Conservation (phyloP, 495 filamentous ascomycete species). For the Tuber umbilicatum region DNA sequence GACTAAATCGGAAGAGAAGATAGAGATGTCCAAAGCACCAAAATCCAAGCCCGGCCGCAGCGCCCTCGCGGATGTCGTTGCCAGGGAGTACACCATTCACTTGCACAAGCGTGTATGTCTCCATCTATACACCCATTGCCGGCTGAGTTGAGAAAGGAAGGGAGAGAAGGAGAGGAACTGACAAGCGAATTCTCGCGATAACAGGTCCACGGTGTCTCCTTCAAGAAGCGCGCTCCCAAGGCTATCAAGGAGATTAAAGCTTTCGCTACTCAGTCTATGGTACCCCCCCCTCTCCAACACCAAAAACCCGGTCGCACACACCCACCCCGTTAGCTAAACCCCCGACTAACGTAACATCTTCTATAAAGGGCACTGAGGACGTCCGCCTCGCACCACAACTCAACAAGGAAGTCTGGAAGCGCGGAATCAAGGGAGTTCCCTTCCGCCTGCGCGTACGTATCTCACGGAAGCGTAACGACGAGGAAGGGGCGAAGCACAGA, state of each 20-base stretch:
- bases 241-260: constrained; percentile 98
- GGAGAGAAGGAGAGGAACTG: constrained; percentile 8
- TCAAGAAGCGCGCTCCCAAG: constrained; percentile 98
- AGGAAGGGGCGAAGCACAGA: constrained; percentile 97
- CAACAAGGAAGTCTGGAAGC: constrained; percentile 99
- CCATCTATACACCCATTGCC: constrained; percentile 23
- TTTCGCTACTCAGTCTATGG: constrained; percentile 91
- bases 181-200: constrained; percentile 1
- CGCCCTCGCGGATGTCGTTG: constrained; percentile 95
- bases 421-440: constrained; percentile 95
- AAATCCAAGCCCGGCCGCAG: constrained; percentile 74
- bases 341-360: background rate
- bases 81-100: constrained; percentile 99
- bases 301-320: background rate
- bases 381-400: constrained; percentile 96
- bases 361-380: constrained; percentile 77
- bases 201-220: constrained; percentile 88
- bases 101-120: constrained; percentile 96
- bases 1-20: constrained; percentile 38
- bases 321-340: constrained; percentile 6
- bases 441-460: constrained; percentile 96
- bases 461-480: constrained; percentile 98
- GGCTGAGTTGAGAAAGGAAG: constrained; percentile 15
- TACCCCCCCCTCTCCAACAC: constrained; percentile 46
- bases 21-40: constrained; percentile 61